A percentile compares a stretch with the other conserved stretches of the same genome.
Evolutionary conservation across 2,329 filamentous ascomycete species (phyloP).

Genomic region (Huntiella abstrusa): DNA sequence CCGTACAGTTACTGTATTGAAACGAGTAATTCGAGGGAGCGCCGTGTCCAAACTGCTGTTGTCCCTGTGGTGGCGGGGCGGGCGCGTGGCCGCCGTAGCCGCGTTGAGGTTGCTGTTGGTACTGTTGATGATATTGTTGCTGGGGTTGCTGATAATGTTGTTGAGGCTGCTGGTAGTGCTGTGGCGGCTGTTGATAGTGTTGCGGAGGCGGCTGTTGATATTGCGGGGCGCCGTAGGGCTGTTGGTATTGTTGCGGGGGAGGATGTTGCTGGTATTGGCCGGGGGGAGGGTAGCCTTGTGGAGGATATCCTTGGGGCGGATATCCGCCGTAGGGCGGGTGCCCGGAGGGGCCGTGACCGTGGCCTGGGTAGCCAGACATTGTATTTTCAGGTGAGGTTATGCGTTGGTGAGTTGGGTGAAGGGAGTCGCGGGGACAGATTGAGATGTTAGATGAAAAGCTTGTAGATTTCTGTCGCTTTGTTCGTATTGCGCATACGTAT

Average conservation of each 20-base stretch:
- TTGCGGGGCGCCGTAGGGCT: not conserved
- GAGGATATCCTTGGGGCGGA: slow-evolving; percentile 5
- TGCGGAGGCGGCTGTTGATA: slow-evolving; percentile 4
- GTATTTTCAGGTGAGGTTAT: too few species aligned
- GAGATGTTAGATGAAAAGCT: too few species aligned
- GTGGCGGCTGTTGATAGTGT: not conserved
- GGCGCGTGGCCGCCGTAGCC: slow-evolving; percentile 21
- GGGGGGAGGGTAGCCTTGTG: slow-evolving; percentile 7
- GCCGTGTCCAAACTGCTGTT: slow-evolving; percentile 60
- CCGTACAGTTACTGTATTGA: slow-evolving; percentile 82
- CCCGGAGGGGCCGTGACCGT: slow-evolving; percentile 13
- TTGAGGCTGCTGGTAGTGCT: slow-evolving; percentile 1
- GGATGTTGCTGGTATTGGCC: not conserved
- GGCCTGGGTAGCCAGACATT: slow-evolving; percentile 11
- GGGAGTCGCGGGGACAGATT: too few species aligned
- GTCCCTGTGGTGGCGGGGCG: slow-evolving; percentile 43
- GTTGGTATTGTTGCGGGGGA: slow-evolving; percentile 3
- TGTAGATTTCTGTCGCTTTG: too few species aligned
- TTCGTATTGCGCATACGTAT: too few species aligned
- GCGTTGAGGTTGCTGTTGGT: slow-evolving; percentile 11
- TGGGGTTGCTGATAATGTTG: slow-evolving; percentile 2
- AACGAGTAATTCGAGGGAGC: slow-evolving; percentile 67
- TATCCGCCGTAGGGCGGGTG: slow-evolving; percentile 14
- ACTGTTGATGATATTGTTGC: not conserved
- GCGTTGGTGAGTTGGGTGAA: too few species aligned